Evolutionary conservation across 2,329 filamentous ascomycete species (phyloP).

Genomic region (Pseudocercospora eumusae): DNA sequence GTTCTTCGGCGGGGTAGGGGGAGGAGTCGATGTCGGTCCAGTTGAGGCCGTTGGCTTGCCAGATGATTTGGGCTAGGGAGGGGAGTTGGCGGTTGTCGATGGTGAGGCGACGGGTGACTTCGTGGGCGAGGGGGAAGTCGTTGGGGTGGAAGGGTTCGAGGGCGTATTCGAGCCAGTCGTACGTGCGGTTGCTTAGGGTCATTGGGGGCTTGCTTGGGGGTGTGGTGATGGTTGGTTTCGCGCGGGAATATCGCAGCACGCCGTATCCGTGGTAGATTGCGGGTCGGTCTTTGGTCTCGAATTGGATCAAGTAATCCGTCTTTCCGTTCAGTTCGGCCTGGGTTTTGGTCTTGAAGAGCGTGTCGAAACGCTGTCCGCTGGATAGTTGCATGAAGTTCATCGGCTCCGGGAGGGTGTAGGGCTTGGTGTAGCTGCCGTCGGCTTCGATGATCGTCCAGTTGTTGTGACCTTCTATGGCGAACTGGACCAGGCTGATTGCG

Average conservation of each 20-base stretch:
- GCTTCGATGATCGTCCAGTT: conserved; percentile 62
- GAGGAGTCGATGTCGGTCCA: conserved; percentile 30
- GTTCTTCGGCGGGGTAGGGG: conserved; percentile 37
- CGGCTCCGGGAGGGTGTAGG: conserved; percentile 42
- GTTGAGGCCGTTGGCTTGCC: conserved; percentile 28
- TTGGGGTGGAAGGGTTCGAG: conserved; percentile 39
- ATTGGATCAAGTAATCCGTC: conserved; percentile 49
- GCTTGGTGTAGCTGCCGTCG: conserved; percentile 57
- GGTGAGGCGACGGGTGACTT: conserved; percentile 41
- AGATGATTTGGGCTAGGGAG: conserved; percentile 21
- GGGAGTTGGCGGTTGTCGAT: conserved; percentile 35
- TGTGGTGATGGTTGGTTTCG: conserved; percentile 22
- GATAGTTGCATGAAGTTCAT: conserved; percentile 56
- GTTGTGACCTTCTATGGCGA: conserved; percentile 60
- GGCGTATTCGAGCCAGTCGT: conserved; percentile 44
- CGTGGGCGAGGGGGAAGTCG: conserved; percentile 39
- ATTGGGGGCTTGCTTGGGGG: conserved; percentile 34
- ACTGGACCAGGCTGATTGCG: conserved; percentile 56
- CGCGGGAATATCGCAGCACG: conserved; percentile 49
- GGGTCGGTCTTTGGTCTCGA: conserved; percentile 55
- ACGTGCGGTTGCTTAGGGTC: conserved; percentile 38
- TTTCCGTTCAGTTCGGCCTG: conserved; percentile 46
- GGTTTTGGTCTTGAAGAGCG: conserved; percentile 57
- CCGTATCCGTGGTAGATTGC: conserved; percentile 51
- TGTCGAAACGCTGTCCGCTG: conserved; percentile 62